Base-by-base conservation (phyloP, 2,329 filamentous ascomycete species). In the Knoxdaviesia capensis region DNA sequence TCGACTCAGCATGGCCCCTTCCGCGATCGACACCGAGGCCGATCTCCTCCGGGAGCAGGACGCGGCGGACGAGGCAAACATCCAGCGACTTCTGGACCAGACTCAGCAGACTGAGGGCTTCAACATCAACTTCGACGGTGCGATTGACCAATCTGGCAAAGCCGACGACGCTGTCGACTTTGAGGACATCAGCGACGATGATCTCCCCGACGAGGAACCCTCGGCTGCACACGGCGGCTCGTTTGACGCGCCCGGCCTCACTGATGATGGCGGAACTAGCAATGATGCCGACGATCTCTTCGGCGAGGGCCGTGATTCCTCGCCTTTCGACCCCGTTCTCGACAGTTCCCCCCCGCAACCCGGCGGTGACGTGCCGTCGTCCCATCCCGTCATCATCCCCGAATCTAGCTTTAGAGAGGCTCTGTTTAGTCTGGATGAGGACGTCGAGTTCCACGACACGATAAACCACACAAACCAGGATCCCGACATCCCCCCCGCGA, bases 91-190 rank as follows among this genome's bases (percentile, higher is more conserved):
- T 7, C 53, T 72, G 10, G 59, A 58, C 30, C 56, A 62, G 41
- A 59, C 58, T 35, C 58, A 64, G 45, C 56, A 61, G 43, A 57
- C 57, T 32, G 53, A 51, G 8, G 58, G 52, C 20, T 52, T 62
- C 8, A 58, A 57, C 6, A 53, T 64, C 5, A 59, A 62, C 41
- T 53, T 43, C 32, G 51, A 56, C 38, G 51, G 68, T 39, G 53
- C 59, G 31, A 70, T 78, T 48, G 75, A 77, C 48, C 66, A 75
- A 48, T 65, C 67, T 6, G 80, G 85, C 56, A 98, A 98, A 59
- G 88, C 86, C 43, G 86, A 86, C 46, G 83, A 96, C 60, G 90
- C 90, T 36, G 63, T 90, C 47, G 90, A 98, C 54, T 98, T 69
- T 51, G 85, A 83, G 54, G 84, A 94, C 53, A 87, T 96, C 47